Evolutionary conservation across 352 stramenopile genomes (phyloP), one percentile per base, ranked within the genome.

Genomic region (Globisporangium perplexum): DNA sequence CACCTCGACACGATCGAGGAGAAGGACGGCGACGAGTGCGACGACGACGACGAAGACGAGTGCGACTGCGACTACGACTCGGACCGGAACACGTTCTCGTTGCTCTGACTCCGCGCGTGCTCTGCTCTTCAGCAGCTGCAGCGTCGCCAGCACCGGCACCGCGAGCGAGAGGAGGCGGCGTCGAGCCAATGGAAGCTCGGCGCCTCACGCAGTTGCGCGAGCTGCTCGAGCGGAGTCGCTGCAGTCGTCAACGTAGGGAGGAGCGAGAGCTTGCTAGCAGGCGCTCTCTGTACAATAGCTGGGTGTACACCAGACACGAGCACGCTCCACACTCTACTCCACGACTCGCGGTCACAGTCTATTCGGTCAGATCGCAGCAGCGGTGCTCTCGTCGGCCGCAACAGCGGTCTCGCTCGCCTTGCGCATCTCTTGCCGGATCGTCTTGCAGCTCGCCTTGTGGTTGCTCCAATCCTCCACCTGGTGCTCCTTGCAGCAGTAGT

Each of bases 401-500:
- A n/a, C 44, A 7, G 36, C 28, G 14, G 50, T n/a, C n/a, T n/a
- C n/a, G n/a, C n/a, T 26, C 38, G 41, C 28, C 18, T 57, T 50
- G 26, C 26, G 33, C 53, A 53, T 72, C 50, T 72, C 55, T 46
- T 77, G 69, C 14, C 79, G 74, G 52, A 90, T 87, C 35, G 66
- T 60, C 62, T 90, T 90, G 68, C 83, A 93, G 55, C 59, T 81
- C 35, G 66, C 66, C 57, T 90, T 91, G 65, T 93, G 83, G 57
- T 84, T 86, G 15, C 55, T 66, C 83, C 83, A 93, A 71, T 93
- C 83, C 56, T 90, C 77, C 17, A 83, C 67, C 50, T 93, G 79
- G 56, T 93, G 83, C 24, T 88, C 75, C 53, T 93, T 91, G 63
- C 66, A 85, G 68, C 83, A 93, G 61, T 93, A 93, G 65, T 88